These are phyloP conservation scores for Ceratocystis cubensis DNA, from an alignment of 2,329 filamentous ascomycete genomes.

Conservation along the genomic window DNA sequence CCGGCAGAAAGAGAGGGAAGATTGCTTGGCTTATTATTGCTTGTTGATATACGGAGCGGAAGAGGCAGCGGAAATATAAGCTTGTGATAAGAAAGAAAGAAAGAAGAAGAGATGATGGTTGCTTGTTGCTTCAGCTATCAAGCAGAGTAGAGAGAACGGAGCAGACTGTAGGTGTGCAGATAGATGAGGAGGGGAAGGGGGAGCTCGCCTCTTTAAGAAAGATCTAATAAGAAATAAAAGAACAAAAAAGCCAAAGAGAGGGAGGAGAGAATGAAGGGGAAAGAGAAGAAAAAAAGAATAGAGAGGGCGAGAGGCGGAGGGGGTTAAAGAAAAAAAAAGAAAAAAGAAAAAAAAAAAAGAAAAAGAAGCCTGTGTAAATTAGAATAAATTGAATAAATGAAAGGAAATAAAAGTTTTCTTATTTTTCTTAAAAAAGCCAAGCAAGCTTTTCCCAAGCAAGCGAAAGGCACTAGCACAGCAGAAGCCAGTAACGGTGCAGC, in stretches of 20 bases:
- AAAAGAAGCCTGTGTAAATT: neutral
- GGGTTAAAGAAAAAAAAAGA: neutral
- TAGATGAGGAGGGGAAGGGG: neutral
- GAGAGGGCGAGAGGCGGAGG: neutral
- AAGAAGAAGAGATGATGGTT: neutral
- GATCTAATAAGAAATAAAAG: slow-evolving; percentile 6
- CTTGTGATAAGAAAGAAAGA: slow-evolving; percentile 9
- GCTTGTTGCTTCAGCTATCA: neutral
- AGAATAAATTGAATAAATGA: neutral
- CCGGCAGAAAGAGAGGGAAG: neutral
- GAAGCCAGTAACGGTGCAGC: neutral
- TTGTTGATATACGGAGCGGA: neutral
- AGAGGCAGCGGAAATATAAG: neutral
- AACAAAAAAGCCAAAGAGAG: neutral
- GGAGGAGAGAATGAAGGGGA: neutral
- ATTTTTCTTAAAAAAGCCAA: neutral
- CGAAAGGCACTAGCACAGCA: neutral
- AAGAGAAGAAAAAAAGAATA: neutral
- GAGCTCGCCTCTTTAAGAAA: neutral
- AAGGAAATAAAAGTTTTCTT: neutral
- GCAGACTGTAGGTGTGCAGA: too few relatives aligned
- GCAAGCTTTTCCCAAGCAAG: neutral
- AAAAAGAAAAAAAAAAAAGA: neutral
- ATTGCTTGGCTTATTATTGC: neutral
- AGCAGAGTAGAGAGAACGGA: too few relatives aligned